These are phyloP conservation scores for Lycium barbarum DNA, from an alignment of 257 asterid species.

Conservation along the genomic window DNA sequence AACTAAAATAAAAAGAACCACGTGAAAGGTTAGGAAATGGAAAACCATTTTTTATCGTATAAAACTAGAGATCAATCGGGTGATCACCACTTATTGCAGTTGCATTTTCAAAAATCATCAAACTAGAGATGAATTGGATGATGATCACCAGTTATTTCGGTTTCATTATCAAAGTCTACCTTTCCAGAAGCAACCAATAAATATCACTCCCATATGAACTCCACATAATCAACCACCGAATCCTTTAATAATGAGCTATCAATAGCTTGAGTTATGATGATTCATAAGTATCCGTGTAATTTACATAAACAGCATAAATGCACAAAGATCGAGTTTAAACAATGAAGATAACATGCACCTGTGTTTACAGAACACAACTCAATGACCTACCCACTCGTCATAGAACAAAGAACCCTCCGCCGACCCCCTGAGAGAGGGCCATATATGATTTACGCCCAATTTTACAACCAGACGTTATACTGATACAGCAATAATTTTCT, in stretches of 20 bases:
- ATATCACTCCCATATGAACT: not conserved
- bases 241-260: constrained; percentile 7
- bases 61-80: not conserved
- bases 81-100: not conserved
- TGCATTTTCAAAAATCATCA: not conserved
- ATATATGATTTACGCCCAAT: not conserved
- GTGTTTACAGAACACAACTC: not conserved
- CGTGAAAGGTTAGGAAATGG: not conserved
- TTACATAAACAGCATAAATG: not conserved
- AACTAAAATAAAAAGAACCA: not conserved
- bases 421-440: not conserved
- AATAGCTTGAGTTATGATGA: not conserved
- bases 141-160: not conserved
- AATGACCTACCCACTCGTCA: not conserved
- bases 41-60: not conserved
- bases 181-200: constrained; percentile 19
- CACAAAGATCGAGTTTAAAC: not conserved
- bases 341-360: not conserved
- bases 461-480: not conserved
- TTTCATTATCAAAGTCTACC: constrained; percentile 1
- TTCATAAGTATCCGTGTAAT: not conserved
- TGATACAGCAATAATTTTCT: not conserved
- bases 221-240: constrained; percentile 22
- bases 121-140: not conserved
- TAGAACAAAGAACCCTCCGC: not conserved